Evolutionary conservation across 352 stramenopile genomes (phyloP).

Genomic region (Pythium myriotylum): DNA sequence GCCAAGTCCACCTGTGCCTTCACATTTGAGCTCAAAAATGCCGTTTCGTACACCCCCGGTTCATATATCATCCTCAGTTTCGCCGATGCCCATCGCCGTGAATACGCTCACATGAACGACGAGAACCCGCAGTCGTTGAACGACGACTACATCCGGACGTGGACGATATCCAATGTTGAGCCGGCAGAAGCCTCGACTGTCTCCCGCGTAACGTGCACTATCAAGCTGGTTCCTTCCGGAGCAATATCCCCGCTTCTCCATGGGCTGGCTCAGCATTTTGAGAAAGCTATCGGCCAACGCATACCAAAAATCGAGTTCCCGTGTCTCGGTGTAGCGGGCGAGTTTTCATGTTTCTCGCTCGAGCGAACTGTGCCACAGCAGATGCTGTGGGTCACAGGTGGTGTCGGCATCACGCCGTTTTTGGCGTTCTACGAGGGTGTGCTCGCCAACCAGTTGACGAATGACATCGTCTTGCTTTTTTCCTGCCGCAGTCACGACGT

Average conservation of each 20-base stretch:
- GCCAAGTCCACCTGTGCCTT: constrained; percentile 4
- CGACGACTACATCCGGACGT: constrained; percentile 21
- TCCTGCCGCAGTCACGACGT: too few species aligned
- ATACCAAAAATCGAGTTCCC: background rate
- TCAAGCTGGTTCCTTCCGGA: constrained; percentile 10
- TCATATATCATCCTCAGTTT: constrained; percentile 11
- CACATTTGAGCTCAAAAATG: constrained; percentile 7
- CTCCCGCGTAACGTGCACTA: constrained; percentile 15
- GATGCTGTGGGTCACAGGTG: constrained; percentile 18
- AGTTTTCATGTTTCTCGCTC: background rate
- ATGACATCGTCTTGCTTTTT: too few species aligned
- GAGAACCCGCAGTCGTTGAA: constrained; percentile 10
- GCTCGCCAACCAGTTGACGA: background rate
- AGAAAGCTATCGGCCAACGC: too few species aligned
- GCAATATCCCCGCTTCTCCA: constrained; percentile 16
- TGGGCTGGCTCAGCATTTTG: background rate
- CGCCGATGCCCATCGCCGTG: background rate
- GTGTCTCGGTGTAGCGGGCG: background rate
- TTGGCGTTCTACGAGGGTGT: constrained; percentile 9
- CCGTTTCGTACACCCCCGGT: constrained; percentile 9
- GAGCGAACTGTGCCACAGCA: background rate
- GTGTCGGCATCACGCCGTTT: constrained; percentile 20
- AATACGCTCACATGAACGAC: constrained; percentile 18
- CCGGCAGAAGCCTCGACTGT: background rate
- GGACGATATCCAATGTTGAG: constrained; percentile 14